These are phyloP conservation scores for Phyllosticta ampelicida DNA, from an alignment of 2,329 filamentous ascomycete species.

Conservation along the genomic window DNA sequence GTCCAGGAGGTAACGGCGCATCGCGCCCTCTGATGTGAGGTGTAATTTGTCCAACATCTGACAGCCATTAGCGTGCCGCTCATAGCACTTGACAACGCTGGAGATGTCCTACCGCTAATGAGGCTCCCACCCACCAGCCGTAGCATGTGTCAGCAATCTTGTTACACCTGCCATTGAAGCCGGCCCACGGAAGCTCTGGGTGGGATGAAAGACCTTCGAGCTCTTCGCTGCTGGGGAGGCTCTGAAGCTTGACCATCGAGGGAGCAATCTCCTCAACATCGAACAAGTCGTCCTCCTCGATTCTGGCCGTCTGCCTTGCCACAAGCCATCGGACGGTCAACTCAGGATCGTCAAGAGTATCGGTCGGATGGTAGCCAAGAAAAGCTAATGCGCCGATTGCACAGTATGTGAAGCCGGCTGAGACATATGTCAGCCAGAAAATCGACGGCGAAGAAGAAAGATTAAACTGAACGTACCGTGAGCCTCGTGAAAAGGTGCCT, in stretches of 20 bases:
- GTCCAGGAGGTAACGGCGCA: conserved; percentile 69
- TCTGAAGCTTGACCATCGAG: conserved; percentile 25
- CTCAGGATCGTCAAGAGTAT: conserved; percentile 28
- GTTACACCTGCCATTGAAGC: conserved; percentile 83
- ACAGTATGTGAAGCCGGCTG: conserved; percentile 86
- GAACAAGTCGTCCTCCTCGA: conserved; percentile 32
- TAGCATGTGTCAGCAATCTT: conserved; percentile 95
- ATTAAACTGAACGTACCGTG: conserved; percentile 48
- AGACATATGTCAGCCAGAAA: conserved; percentile 24
- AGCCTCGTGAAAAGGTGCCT: conserved; percentile 68
- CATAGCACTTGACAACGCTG: neutral
- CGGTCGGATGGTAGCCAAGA: conserved; percentile 48
- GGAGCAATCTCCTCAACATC: conserved; percentile 31
- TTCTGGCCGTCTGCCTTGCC: conserved; percentile 34
- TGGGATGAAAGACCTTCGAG: neutral
- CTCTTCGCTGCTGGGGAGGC: conserved; percentile 16
- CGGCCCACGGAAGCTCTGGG: conserved; percentile 43
- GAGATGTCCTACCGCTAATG: conserved; percentile 30
- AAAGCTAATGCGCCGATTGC: conserved; percentile 68
- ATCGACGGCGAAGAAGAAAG: neutral
- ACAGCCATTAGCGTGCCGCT: conserved; percentile 33
- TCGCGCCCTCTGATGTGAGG: conserved; percentile 37
- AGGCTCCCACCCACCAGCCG: conserved; percentile 77
- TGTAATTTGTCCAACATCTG: conserved; percentile 19
- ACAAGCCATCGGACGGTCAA: conserved; percentile 37